A percentile compares a stretch with the other conserved stretches of the same genome.
Conservation (phyloP, 768 basidiomycete species). For the Rhodocollybia butyracea region DNA sequence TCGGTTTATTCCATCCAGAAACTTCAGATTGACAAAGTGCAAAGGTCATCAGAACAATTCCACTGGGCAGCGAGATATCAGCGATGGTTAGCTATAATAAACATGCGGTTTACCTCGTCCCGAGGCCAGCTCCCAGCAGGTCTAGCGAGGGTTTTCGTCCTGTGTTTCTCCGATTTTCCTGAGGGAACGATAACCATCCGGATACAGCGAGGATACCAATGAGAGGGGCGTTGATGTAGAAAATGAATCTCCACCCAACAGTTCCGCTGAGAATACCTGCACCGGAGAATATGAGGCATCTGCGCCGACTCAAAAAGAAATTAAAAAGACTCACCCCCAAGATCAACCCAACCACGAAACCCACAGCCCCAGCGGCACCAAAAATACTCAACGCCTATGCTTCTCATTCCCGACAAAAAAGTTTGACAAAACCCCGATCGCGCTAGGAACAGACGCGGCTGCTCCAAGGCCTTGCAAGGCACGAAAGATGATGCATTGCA, state of each 20-base stretch:
- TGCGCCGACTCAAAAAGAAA: background rate
- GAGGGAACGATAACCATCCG: slow-evolving; percentile 8
- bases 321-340: background rate
- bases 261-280: slow-evolving; percentile 8
- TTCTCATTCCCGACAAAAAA: slow-evolving; percentile 10
- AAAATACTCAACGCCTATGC: slow-evolving; percentile 9
- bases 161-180: background rate
- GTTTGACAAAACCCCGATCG: slow-evolving; percentile 9
- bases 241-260: slow-evolving; percentile 5
- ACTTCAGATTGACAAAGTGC: slow-evolving; percentile 9
- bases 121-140: slow-evolving; percentile 8
- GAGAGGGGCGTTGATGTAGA: slow-evolving; percentile 5
- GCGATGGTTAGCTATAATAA: background rate
- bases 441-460: slow-evolving; percentile 8
- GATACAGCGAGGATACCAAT: slow-evolving; percentile 2
- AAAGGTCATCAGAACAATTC: slow-evolving; percentile 10
- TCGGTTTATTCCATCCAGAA: slow-evolving; percentile 11
- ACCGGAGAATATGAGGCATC: background rate
- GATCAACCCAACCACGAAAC: slow-evolving; percentile 6
- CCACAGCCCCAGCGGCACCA: slow-evolving; percentile 10
- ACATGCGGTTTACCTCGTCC: background rate
- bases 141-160: slow-evolving; percentile 7
- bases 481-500: slow-evolving; percentile 10
- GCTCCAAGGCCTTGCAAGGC: slow-evolving; percentile 10
- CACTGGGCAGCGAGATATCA: background rate